Evolutionary conservation across 2,329 filamentous ascomycete species (phyloP).

Genomic region (Metarhizium humberi): DNA sequence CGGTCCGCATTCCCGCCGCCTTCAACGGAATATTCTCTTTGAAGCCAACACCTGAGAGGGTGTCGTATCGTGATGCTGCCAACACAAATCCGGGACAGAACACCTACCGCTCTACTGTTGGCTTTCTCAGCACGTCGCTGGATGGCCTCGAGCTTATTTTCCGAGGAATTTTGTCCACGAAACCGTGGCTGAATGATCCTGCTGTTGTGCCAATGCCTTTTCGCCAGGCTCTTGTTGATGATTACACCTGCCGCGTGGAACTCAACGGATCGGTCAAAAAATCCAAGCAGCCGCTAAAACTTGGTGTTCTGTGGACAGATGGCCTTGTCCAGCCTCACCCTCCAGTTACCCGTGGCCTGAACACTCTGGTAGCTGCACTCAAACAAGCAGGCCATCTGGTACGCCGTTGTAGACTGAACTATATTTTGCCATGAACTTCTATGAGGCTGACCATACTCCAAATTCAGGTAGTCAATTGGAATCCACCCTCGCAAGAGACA

Average conservation of each 20-base stretch:
- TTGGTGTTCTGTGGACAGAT: constrained; percentile 46
- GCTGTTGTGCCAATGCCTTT: constrained; percentile 57
- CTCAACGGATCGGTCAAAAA: background rate
- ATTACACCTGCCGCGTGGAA: constrained; percentile 24
- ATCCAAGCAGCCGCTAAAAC: constrained; percentile 31
- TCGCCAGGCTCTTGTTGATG: constrained; percentile 36
- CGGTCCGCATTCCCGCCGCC: constrained; percentile 25
- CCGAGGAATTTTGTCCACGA: constrained; percentile 43
- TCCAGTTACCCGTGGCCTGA: constrained; percentile 38
- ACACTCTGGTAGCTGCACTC: constrained; percentile 31
- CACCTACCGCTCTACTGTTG: constrained; percentile 51
- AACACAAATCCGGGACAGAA: constrained; percentile 43
- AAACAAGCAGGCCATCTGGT: background rate
- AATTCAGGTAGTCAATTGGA: background rate
- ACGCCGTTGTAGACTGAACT: background rate
- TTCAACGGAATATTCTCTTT: constrained; percentile 26
- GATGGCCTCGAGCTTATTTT: constrained; percentile 45
- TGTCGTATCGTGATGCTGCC: constrained; percentile 12
- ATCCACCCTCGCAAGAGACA: background rate
- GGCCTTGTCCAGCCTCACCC: constrained; percentile 42
- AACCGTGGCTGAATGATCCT: constrained; percentile 60
- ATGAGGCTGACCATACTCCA: background rate
- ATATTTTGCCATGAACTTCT: background rate
- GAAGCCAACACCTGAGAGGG: constrained; percentile 16
- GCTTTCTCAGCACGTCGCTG: constrained; percentile 49